Percentiles rank a stretch among this genome's conserved stretches.
Conservation (phyloP, 805 yeast genomes). For the Kodamaea laetipori region DNA sequence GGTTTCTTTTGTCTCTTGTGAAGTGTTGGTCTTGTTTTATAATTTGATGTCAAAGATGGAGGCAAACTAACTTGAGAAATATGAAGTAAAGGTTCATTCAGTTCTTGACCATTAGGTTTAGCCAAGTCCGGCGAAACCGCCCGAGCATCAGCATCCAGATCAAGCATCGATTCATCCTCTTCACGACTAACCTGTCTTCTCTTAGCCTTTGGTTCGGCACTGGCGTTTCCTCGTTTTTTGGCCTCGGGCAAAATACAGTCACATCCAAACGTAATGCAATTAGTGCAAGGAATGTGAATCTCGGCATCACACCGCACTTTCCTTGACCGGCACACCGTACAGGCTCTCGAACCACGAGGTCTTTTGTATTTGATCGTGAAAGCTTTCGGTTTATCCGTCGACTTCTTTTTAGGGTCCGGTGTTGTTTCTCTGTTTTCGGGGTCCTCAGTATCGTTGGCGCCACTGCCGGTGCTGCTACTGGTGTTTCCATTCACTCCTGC, state of each 20-base stretch:
- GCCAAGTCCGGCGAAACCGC: neutral
- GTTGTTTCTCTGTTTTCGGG: too few species aligned
- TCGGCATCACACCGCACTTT: slow-evolving; percentile 82
- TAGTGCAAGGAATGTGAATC: slow-evolving; percentile 54
- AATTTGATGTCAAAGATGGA: slow-evolving; percentile 44
- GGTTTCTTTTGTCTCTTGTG: slow-evolving; percentile 35
- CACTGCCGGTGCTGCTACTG: too few species aligned
- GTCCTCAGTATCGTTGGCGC: too few species aligned
- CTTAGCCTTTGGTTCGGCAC: slow-evolving; percentile 21
- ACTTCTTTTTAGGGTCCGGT: slow-evolving; percentile 5
- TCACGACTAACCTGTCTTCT: slow-evolving; percentile 12
- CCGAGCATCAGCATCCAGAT: slow-evolving; percentile 1
- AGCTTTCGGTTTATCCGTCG: slow-evolving; percentile 39
- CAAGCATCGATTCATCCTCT: slow-evolving; percentile 3
- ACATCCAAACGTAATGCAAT: slow-evolving; percentile 71
- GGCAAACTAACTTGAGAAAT: slow-evolving; percentile 45
- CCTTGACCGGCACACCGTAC: slow-evolving; percentile 74
- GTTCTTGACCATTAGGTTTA: neutral
- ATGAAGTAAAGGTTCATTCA: slow-evolving; percentile 42
- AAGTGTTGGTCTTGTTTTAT: slow-evolving; percentile 41
- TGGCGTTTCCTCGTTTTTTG: slow-evolving; percentile 42
- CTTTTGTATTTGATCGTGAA: slow-evolving; percentile 50
- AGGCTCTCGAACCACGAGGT: slow-evolving; percentile 70
- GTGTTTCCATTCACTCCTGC: too few species aligned
- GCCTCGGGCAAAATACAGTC: slow-evolving; percentile 70